Base-by-base conservation (phyloP, 495 filamentous ascomycete genomes). In the Rhizodiscina lignyota region DNA sequence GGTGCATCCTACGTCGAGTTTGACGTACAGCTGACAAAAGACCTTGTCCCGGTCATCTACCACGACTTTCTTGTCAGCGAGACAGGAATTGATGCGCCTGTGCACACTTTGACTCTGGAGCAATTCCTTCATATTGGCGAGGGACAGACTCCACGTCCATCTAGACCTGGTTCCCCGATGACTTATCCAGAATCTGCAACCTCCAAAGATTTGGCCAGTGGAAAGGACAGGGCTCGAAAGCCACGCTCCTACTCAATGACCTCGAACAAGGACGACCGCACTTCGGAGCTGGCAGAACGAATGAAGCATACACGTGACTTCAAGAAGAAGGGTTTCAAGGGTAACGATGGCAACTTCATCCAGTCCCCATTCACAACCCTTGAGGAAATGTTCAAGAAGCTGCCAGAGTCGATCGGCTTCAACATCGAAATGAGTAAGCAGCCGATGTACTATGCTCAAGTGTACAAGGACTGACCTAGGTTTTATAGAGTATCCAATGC, bases 371-470 rank as follows among this genome's bases (percentile, higher is more conserved):
- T 96, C 55, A 84, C 89, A 2, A 99, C 91, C 0, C 60, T 99
- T 27, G 82, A 94, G 53, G 84, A 94, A 43, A 72, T 94, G 50
- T 92, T 99, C 56, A 70, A 66, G 47, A 77, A 84, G 52, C 59
- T 99, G 0, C 83, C 83, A 1, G 64, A 77, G 27, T 65, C 61
- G 8, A 72, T 93, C 21, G 84, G 89, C 8, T 96, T 99, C 66
- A 96, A 99, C 53, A 92, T 99, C 43, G 91, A 99, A 63, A 77
- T 99, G 66, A 99, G n/a, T n/a, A n/a, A n/a, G n/a, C n/a, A n/a
- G n/a, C n/a, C n/a, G n/a, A n/a, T n/a, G n/a, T n/a, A n/a, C n/a
- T n/a, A n/a, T n/a, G n/a, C n/a, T n/a, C n/a, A n/a, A n/a, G n/a
- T n/a, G n/a, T n/a, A n/a, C n/a, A n/a, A n/a, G n/a, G n/a, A n/a